phyloP scores from a whole-genome alignment of 495 filamentous ascomycete genomes.

The Acidomyces sp. region DNA sequence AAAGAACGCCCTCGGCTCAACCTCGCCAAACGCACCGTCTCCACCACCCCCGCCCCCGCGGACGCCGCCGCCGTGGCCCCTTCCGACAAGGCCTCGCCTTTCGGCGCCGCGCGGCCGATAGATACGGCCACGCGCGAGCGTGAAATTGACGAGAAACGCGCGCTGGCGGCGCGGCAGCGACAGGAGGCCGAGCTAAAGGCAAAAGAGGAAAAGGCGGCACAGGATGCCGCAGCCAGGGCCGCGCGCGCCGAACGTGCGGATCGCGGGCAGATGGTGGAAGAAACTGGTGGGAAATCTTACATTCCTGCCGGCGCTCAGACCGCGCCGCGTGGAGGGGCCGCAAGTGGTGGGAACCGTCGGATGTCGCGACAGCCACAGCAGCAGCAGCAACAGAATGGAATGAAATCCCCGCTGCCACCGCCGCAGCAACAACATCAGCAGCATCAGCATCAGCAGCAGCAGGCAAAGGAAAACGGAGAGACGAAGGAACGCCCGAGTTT shows the following conservation, averaged over 20 bases:
- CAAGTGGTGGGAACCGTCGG: no score
- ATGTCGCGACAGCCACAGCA: no score
- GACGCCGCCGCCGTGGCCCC: conserved; percentile 37
- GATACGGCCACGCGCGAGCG: conserved; percentile 78
- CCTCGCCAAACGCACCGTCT: conserved; percentile 74
- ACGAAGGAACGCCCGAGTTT: conserved; percentile 18
- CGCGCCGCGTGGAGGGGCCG: no score
- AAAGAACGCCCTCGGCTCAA: conserved; percentile 64
- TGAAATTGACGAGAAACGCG: conserved; percentile 77
- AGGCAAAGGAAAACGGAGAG: conserved; percentile 25
- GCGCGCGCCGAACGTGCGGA: conserved; percentile 34
- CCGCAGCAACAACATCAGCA: no score
- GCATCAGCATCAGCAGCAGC: conserved; percentile 6
- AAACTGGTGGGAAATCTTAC: no score
- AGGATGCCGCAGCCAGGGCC: conserved; percentile 34
- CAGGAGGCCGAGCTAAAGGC: conserved; percentile 81
- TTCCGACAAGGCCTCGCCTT: conserved; percentile 73
- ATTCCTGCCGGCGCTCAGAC: no score
- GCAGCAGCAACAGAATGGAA: no score
- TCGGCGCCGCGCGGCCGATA: conserved; percentile 80
- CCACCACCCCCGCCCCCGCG: conserved; percentile 48
- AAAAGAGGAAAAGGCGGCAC: conserved; percentile 56
- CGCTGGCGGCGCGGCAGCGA: conserved; percentile 60
- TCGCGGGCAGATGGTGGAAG: conserved; percentile 20
- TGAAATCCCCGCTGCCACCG: no score